Evolutionary conservation across 2,329 filamentous ascomycete genomes (phyloP).

Genomic region (Aulographum hederae): DNA sequence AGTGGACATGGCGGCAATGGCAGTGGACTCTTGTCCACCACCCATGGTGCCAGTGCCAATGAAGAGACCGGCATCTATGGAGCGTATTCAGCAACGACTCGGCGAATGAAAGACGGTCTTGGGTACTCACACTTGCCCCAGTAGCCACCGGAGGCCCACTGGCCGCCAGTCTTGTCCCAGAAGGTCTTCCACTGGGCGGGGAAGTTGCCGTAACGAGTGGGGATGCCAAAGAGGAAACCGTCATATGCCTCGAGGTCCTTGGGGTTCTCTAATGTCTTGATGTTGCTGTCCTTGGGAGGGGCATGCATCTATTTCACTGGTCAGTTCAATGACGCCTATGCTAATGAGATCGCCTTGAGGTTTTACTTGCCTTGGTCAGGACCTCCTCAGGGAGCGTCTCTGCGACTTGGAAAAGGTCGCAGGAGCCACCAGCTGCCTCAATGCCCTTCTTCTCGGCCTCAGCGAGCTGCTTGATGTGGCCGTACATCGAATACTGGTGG

Average conservation of each 20-base stretch:
- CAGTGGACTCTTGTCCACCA: slow-evolving; percentile 86
- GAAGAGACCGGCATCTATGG: slow-evolving; percentile 81
- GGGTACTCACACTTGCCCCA: slow-evolving; percentile 77
- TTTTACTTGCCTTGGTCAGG: no score
- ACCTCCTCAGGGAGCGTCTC: slow-evolving; percentile 81
- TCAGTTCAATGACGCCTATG: no score
- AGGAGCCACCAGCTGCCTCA: slow-evolving; percentile 66
- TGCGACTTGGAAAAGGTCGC: slow-evolving; percentile 65
- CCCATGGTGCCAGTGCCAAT: slow-evolving; percentile 68
- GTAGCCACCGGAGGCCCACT: slow-evolving; percentile 64
- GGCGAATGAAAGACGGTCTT: no score
- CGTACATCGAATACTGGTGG: slow-evolving; percentile 75
- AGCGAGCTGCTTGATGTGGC: slow-evolving; percentile 70
- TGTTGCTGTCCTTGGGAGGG: slow-evolving; percentile 49
- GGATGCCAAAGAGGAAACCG: slow-evolving; percentile 81
- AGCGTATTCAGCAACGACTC: no score
- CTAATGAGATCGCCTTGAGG: no score
- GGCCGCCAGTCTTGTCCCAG: slow-evolving; percentile 77
- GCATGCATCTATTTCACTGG: no score
- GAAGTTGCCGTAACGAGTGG: slow-evolving; percentile 94
- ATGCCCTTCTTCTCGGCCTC: slow-evolving; percentile 84
- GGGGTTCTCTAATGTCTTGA: slow-evolving; percentile 42
- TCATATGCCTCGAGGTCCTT: slow-evolving; percentile 48
- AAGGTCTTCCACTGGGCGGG: slow-evolving; percentile 81
- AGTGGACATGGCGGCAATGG: slow-evolving; percentile 64